Evolutionary conservation across 1,284 basidiomycete genomes (phyloP).

Genomic region (Anthracocystis setariae): DNA sequence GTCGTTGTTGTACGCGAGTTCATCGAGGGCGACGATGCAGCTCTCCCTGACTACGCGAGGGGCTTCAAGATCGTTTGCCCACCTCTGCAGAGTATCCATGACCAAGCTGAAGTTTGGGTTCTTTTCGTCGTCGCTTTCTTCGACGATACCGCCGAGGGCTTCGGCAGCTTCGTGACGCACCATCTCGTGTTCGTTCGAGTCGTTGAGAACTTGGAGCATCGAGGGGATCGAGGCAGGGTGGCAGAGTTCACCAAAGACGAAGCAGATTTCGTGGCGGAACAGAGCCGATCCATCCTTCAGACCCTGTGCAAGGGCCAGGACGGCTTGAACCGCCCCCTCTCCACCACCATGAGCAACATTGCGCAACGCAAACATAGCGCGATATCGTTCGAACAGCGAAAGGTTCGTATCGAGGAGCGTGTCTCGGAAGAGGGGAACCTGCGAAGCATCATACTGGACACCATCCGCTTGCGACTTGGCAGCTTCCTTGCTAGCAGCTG

Average conservation of each 20-base stretch:
- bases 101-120: conserved; percentile 71
- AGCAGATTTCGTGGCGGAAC: conserved; percentile 60
- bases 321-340: conserved; percentile 72
- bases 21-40: conserved; percentile 92
- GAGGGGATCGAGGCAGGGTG: conserved; percentile 88
- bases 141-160: conserved; percentile 93
- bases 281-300: conserved; percentile 72
- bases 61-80: conserved; percentile 80
- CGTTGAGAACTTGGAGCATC: conserved; percentile 80
- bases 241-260: conserved; percentile 94
- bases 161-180: conserved; percentile 99
- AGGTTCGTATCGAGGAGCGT: conserved; percentile 77
- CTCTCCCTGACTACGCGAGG: conserved; percentile 93
- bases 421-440: conserved; percentile 72
- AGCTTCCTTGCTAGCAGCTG: conserved; percentile 52
- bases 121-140: conserved; percentile 72
- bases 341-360: conserved; percentile 61
- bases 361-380: conserved; percentile 96
- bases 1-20: conserved; percentile 67
- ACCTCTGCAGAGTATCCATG: conserved; percentile 84
- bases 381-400: conserved; percentile 90
- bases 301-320: conserved; percentile 88
- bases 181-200: conserved; percentile 88
- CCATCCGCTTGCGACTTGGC: conserved; percentile 19
- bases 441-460: conserved; percentile 67